These are phyloP conservation scores for Tardiomyces digboiensis DNA, from an alignment of 1,139 yeast species.

Conservation along the genomic window DNA sequence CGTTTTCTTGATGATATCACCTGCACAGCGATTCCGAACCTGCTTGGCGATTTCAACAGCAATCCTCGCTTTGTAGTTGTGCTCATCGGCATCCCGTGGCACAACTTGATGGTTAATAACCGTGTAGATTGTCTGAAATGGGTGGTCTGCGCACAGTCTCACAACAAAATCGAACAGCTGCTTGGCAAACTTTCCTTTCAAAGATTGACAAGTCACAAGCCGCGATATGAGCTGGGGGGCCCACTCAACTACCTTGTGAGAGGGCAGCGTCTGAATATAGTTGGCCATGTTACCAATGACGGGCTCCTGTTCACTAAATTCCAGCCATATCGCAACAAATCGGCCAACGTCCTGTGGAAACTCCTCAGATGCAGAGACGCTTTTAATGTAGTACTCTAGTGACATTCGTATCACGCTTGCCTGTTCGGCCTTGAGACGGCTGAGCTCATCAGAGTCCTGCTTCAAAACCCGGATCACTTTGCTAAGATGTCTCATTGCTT, in stretches of 20 bases:
- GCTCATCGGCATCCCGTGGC: not conserved
- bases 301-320: constrained; percentile 38
- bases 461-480: not conserved
- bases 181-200: constrained; percentile 38
- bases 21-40: not conserved
- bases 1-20: not conserved
- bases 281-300: constrained; percentile 18
- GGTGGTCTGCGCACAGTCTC: constrained; percentile 51
- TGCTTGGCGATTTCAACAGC: constrained; percentile 2
- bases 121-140: constrained; percentile 68
- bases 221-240: constrained; percentile 75
- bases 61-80: not conserved
- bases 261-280: constrained; percentile 40
- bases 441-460: not conserved
- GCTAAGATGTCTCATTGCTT: not conserved
- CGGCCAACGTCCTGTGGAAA: constrained; percentile 21
- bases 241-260: constrained; percentile 66
- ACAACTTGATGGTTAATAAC: constrained; percentile 30
- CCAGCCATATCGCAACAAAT: constrained; percentile 83
- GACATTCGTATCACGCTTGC: not conserved
- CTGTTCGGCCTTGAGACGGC: not conserved
- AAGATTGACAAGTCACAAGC: constrained; percentile 37
- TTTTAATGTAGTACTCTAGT: not conserved
- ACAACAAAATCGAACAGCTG: constrained; percentile 42
- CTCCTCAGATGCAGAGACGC: not conserved